These are phyloP conservation scores for Plenodomus tracheiphilus DNA, from an alignment of 2,329 filamentous ascomycete genomes.

Conservation along the genomic window DNA sequence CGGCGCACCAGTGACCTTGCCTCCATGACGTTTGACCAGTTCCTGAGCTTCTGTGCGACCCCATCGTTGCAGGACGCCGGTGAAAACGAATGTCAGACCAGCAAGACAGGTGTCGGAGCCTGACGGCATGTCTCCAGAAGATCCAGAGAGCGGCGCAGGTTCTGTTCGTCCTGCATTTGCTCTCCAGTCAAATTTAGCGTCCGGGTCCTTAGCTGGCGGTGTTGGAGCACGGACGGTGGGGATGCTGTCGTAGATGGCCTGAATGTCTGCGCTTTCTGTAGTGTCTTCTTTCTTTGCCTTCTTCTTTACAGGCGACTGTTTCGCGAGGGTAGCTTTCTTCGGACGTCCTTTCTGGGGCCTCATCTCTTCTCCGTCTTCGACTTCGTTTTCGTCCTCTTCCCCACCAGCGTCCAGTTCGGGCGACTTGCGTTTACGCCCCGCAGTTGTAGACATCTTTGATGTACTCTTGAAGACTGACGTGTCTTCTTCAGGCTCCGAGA, in stretches of 20 bases:
- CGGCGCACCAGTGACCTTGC: constrained; percentile 82
- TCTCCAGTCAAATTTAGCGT: constrained; percentile 78
- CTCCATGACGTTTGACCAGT: constrained; percentile 90
- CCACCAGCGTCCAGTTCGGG: constrained; percentile 59
- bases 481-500: constrained; percentile 49
- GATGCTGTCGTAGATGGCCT: constrained; percentile 86
- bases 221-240: constrained; percentile 81
- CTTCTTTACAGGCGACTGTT: constrained; percentile 60
- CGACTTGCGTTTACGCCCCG: constrained; percentile 60
- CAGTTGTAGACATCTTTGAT: constrained; percentile 41
- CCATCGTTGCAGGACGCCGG: constrained; percentile 78
- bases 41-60: constrained; percentile 82
- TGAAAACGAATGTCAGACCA: constrained; percentile 93
- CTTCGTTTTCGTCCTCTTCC: constrained; percentile 44
- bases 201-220: constrained; percentile 71
- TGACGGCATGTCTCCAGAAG: constrained; percentile 70
- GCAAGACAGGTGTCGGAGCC: constrained; percentile 88
- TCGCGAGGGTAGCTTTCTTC: constrained; percentile 43
- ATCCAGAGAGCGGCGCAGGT: constrained; percentile 64
- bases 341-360: constrained; percentile 60
- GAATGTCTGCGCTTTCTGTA: constrained; percentile 70
- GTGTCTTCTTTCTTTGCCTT: constrained; percentile 67
- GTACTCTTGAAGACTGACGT: constrained; percentile 46
- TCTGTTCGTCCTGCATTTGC: constrained; percentile 60
- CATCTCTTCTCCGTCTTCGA: constrained; percentile 40